Base-by-base conservation (phyloP, 164 flowering plant species). In the Annona squamosa region DNA sequence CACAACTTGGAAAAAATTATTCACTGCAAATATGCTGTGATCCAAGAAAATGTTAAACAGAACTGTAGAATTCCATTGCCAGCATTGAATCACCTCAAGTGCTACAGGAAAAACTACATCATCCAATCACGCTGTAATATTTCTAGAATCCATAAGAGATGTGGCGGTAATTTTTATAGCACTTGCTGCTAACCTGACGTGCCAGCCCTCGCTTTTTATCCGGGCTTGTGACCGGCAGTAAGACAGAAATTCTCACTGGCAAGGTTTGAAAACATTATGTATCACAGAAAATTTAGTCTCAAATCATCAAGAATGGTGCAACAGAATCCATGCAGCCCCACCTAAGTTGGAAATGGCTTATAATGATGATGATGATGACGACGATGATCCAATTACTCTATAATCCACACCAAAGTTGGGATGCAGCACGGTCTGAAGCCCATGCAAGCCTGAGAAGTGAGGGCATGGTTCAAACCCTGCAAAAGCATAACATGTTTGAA, bases 31-130 rank as follows among this genome's bases (percentile, higher is more conserved):
- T 52, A 3, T 52, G 59, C 59, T 9, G 9, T 2, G 59, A 16
- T 52, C 59, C 0, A 52, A 52, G 17, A 66, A 66, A 66, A 9
- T 16, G 1, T 26, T 26, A 26, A 26, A 0, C 37, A 44, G 84
- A 96, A 98, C 99, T 90, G 87, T 85, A 96, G 73, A 91, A 75
- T 96, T 96, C 98, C 99, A 96, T n/a, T 81, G 88, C 42, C 99
- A 98, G 76, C 99, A 86, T 81, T 98, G 88, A 16, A 88, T 83
- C 69, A 96, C 95, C 84, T 96, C 99, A 57, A 96, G 97, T 47
- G 97, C 88, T 65, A 97, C 99, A 76, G 93, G 83, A 80, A 93
- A 85, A 68, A 96, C 76, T 26, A 26, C 37, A 26, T 26, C 37
- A 26, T 69, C 87, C 85, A 4, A 93, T 89, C 9, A 93, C 90